Conservation (phyloP, 352 stramenopile genomes). For the Aphanomyces euteiches region DNA sequence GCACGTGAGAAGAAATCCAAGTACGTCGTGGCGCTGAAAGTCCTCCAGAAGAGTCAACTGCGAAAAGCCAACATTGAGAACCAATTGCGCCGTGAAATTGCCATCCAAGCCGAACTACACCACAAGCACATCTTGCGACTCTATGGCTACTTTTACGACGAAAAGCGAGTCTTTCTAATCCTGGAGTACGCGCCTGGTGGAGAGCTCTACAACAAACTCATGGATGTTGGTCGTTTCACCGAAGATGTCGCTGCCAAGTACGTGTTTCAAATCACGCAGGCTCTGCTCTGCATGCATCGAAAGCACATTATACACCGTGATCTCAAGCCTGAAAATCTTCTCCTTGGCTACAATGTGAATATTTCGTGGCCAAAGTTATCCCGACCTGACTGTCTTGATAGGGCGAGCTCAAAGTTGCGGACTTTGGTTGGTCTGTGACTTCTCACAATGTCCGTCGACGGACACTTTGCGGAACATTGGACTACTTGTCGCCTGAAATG, state of each 20-base stretch:
- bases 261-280: slow-evolving; percentile 91
- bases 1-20: slow-evolving; percentile 96
- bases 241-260: slow-evolving; percentile 92
- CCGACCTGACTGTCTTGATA: slow-evolving; percentile 1
- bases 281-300: slow-evolving; percentile 96
- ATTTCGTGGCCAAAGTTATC: not conserved
- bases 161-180: slow-evolving; percentile 75
- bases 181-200: slow-evolving; percentile 78
- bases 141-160: slow-evolving; percentile 84
- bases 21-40: slow-evolving; percentile 99
- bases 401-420: slow-evolving; percentile 99
- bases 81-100: slow-evolving; percentile 77
- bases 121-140: slow-evolving; percentile 74
- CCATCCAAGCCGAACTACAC: slow-evolving; percentile 73
- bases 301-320: slow-evolving; percentile 99
- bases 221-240: slow-evolving; percentile 85
- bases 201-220: slow-evolving; percentile 90
- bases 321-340: slow-evolving; percentile 99
- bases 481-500: slow-evolving; percentile 99
- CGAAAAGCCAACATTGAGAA: slow-evolving; percentile 94
- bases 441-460: slow-evolving; percentile 92
- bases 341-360: slow-evolving; percentile 86
- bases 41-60: slow-evolving; percentile 97
- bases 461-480: slow-evolving; percentile 98
- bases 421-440: slow-evolving; percentile 99